Evolutionary conservation across 78 protist genomes (phyloP), one percentile per base, ranked within the genome.

Genomic region (Salpingoeca rosetta): DNA sequence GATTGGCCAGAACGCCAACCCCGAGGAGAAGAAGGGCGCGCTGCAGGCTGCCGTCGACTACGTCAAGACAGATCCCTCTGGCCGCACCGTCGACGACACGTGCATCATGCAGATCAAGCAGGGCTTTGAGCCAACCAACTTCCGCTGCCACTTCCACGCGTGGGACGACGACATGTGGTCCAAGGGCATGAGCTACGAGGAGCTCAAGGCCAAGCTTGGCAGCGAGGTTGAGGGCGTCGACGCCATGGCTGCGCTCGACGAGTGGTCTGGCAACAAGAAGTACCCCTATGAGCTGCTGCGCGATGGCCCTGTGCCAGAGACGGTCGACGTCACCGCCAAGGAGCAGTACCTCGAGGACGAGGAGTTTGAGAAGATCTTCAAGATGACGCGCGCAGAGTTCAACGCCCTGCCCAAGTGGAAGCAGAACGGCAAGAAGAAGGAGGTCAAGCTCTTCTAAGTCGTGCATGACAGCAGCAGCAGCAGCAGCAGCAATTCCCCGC

Each of bases 1-100:
- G 93, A 37, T 91, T 37, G 93, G 93, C 79, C 0, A 0, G 44
- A 87, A 77, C 24, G 72, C 90, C 40, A 81, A 37, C 82, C 78
- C 24, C 31, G 11, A 25, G 45, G 91, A 88, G 92, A 26, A n/a
- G 31, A 25, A 2, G 41, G 7, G 22, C 72, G 83, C 83, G 12
- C 10, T 85, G 37, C 42, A 45, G 51, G 12, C 44, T 1, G 88
- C 78, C 44, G 3, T 1, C 7, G 42, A 85, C 36, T 85, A 85
- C 78, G 27, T 85, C 38, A 38, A 27, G 28, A 35, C 56, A 35
- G 81, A 41, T 41, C 44, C 80, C 37, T 0, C 56, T 1, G 44
- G 24, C 45, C 81, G 81, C 81, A 27, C 3, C 36, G 26, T 1
- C 45, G 24, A 38, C 24, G 81, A 77, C 81, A 77, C 81, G 51